These are phyloP conservation scores for Hypocrella siamensis DNA, from an alignment of 2,329 filamentous ascomycete genomes.

Conservation along the genomic window DNA sequence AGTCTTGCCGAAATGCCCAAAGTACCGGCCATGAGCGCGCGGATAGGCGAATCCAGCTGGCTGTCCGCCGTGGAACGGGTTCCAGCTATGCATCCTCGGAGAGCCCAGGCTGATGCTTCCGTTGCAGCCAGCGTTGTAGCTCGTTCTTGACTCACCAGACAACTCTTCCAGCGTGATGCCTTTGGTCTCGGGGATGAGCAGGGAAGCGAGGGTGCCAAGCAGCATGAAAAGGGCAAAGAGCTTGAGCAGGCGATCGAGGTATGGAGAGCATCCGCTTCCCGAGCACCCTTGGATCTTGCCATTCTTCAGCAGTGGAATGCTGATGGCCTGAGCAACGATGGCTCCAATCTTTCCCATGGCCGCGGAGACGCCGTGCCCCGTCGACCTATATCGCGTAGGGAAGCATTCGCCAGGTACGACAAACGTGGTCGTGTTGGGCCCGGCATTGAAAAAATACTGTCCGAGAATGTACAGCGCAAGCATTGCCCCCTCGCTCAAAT, in stretches of 20 bases:
- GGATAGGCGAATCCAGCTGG: constrained; percentile 35
- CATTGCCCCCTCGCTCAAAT: constrained; percentile 29
- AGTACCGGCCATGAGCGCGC: constrained; percentile 13
- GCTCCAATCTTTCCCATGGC: constrained; percentile 53
- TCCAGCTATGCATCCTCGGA: constrained; percentile 20
- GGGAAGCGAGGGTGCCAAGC: constrained; percentile 47
- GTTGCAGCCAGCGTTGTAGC: constrained; percentile 34
- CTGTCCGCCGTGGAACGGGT: constrained; percentile 32
- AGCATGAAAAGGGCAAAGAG: constrained; percentile 75
- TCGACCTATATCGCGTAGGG: constrained; percentile 45
- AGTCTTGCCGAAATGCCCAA: constrained; percentile 10
- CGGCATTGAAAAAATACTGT: constrained; percentile 53
- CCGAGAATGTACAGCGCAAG: constrained; percentile 47
- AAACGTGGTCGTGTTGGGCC: constrained; percentile 51
- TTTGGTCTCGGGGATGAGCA: constrained; percentile 68
- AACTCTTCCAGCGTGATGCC: constrained; percentile 57
- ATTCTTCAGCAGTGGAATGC: constrained; percentile 43
- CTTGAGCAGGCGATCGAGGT: constrained; percentile 59
- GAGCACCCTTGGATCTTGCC: constrained; percentile 34
- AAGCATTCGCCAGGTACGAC: constrained; percentile 50
- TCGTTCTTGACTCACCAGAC: constrained; percentile 49
- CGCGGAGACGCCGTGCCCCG: constrained; percentile 49
- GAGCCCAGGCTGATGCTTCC: constrained; percentile 26
- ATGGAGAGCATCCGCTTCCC: constrained; percentile 33
- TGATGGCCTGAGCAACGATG: constrained; percentile 50